Evolutionary conservation across 371 early-diverging fungal species (phyloP), one percentile per base, ranked within the genome.

Genomic region (Mortierella sp.): DNA sequence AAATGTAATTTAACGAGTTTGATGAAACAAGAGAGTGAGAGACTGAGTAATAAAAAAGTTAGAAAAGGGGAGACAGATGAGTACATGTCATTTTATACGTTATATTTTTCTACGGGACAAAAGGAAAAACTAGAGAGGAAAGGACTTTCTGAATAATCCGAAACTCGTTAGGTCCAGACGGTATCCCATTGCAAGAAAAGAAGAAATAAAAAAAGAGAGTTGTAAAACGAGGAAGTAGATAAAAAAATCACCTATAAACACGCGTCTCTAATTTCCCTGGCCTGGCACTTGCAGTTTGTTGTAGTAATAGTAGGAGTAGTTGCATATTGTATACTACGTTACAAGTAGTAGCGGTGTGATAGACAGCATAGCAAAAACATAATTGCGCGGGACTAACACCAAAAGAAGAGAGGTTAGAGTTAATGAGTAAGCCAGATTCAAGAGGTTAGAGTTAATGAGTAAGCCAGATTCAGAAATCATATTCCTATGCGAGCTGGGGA

Each of bases 201-300:
- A 49, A 49, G 6, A 20, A 49, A 49, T 49, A 14, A 49, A 49
- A 45, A 47, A 6, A 63, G 39, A 37, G 65, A n/a, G 52, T 39
- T 30, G 37, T 8, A 64, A 10, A 18, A 9, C 11, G 4, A 52
- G 14, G 3, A 4, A 14, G 22, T 8, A 52, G 3, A 20, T 49
- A n/a, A 49, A 20, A 4, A 22, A 14, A 47, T 57, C n/a, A n/a
- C n/a, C n/a, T n/a, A n/a, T n/a, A n/a, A n/a, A n/a, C 18, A 52
- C 65, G 52, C 65, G 65, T 64, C 65, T 64, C 65, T 51, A 22
- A 51, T 22, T 64, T 35, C 39, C 52, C 64, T 10, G 39, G 10
- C 39, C n/a, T n/a, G n/a, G n/a, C 30, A 30, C 30, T 30, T 30
- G 30, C 30, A 30, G 30, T 30, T 30, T 30, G 30, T 30, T 30